phyloP scores from a whole-genome alignment of 148 eudicot genomes.

The Drosera capensis region DNA sequence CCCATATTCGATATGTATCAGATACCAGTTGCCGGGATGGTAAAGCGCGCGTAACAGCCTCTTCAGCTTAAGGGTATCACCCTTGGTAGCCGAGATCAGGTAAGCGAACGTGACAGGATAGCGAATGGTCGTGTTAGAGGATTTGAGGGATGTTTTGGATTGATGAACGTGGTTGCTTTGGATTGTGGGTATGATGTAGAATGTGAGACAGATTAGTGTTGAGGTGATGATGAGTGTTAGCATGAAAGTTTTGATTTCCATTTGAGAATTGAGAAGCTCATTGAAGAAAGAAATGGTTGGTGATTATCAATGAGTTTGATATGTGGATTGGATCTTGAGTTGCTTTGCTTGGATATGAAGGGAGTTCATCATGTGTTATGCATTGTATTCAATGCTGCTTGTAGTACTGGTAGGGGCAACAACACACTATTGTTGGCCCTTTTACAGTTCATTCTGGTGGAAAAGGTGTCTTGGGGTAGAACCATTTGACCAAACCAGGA shows the following conservation, averaged over 20 bases:
- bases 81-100: slow-evolving; percentile 73
- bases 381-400: too few relatives aligned
- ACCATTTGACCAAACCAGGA: too few relatives aligned
- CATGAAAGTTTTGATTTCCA: slow-evolving; percentile 35
- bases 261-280: too few relatives aligned
- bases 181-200: slow-evolving; percentile 10
- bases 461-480: too few relatives aligned
- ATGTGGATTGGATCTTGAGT: too few relatives aligned
- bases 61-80: slow-evolving; percentile 47
- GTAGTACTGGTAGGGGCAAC: too few relatives aligned
- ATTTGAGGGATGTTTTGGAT: slow-evolving; percentile 8
- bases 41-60: slow-evolving; percentile 46
- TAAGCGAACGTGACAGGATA: slow-evolving; percentile 77
- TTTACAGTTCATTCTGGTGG: too few relatives aligned
- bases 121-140: slow-evolving; percentile 3
- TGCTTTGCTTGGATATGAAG: too few relatives aligned
- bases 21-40: slow-evolving; percentile 72
- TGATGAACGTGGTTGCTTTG: slow-evolving; percentile 11
- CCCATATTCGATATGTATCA: slow-evolving; percentile 55
- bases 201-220: slow-evolving; percentile 22
- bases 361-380: too few relatives aligned
- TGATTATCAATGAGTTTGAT: too few relatives aligned
- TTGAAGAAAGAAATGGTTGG: slow-evolving; percentile 1
- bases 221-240: slow-evolving; percentile 35
- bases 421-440: too few relatives aligned